phyloP scores from a whole-genome alignment of 2,329 filamentous ascomycete species.

The Fusarium sterilihyphosum region DNA sequence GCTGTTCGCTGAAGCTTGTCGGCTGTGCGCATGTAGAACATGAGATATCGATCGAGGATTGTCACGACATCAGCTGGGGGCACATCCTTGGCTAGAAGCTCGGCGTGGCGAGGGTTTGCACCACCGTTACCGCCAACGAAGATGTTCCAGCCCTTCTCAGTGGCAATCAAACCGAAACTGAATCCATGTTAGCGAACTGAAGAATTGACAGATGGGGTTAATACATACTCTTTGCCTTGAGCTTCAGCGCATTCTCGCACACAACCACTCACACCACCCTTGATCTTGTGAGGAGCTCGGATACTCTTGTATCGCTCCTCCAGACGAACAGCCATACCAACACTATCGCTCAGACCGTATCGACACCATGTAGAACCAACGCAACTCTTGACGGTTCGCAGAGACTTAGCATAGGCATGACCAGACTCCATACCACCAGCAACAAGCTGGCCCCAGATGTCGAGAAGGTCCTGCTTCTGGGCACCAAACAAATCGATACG shows the following conservation, averaged over 20 bases:
- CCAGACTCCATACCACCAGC: slow-evolving; percentile 90
- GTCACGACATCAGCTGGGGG: slow-evolving; percentile 83
- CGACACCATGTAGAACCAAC: slow-evolving; percentile 93
- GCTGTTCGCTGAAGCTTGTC: slow-evolving; percentile 91
- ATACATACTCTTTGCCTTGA: slow-evolving; percentile 85
- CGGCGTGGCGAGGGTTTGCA: slow-evolving; percentile 82
- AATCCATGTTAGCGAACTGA: slow-evolving; percentile 13
- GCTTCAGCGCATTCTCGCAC: slow-evolving; percentile 94
- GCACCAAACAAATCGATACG: slow-evolving; percentile 94
- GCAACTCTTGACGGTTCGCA: slow-evolving; percentile 91
- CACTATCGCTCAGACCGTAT: slow-evolving; percentile 88
- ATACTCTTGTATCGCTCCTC: slow-evolving; percentile 95
- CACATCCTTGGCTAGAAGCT: slow-evolving; percentile 87
- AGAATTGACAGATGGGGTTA: background rate
- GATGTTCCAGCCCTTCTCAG: slow-evolving; percentile 93
- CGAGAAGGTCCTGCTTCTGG: slow-evolving; percentile 83
- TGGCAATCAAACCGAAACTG: slow-evolving; percentile 89
- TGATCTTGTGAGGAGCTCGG: slow-evolving; percentile 88
- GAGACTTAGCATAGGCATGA: slow-evolving; percentile 88
- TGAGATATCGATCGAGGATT: slow-evolving; percentile 87
- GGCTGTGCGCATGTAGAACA: slow-evolving; percentile 93
- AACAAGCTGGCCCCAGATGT: slow-evolving; percentile 83
- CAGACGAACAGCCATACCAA: slow-evolving; percentile 87
- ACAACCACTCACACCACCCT: slow-evolving; percentile 89
- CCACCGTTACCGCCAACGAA: slow-evolving; percentile 92